These are phyloP conservation scores for Pueraria montana DNA, from an alignment of 306 rosid genomes.

Conservation along the genomic window DNA sequence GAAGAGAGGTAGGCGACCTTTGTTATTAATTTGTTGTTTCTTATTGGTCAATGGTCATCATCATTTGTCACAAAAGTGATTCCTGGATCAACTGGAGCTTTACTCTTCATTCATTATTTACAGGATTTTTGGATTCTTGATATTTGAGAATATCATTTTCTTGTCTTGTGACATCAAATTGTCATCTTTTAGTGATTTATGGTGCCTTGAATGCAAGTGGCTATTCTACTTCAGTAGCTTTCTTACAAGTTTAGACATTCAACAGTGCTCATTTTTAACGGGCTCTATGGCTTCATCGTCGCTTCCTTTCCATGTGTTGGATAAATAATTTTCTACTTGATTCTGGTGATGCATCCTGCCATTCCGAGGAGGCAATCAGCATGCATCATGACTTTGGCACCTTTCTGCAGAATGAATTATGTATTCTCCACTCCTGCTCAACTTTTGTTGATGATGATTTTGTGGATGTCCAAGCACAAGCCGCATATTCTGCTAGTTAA, in stretches of 20 bases:
- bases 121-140: conserved; percentile 33
- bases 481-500: conserved; percentile 64
- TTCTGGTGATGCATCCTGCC: conserved; percentile 40
- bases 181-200: background rate
- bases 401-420: conserved; percentile 66
- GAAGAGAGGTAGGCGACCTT: conserved; percentile 78
- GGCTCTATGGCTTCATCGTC: conserved; percentile 97
- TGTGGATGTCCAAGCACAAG: conserved; percentile 82
- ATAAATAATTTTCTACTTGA: conserved; percentile 55
- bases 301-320: conserved; percentile 77
- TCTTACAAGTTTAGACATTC: conserved; percentile 13
- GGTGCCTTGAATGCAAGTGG: conserved; percentile 30
- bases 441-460: conserved; percentile 60
- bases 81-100: background rate
- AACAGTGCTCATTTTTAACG: conserved; percentile 41
- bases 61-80: conserved; percentile 28
- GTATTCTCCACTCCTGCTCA: conserved; percentile 65
- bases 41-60: background rate
- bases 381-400: conserved; percentile 41
- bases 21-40: conserved; percentile 28
- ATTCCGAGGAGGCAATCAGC: conserved; percentile 48
- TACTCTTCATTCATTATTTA: background rate
- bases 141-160: background rate
- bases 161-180: background rate
- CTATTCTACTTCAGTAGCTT: conserved; percentile 13